phyloP scores from a whole-genome alignment of 2,329 filamentous ascomycete genomes.

The Aureobasidium sp. region DNA sequence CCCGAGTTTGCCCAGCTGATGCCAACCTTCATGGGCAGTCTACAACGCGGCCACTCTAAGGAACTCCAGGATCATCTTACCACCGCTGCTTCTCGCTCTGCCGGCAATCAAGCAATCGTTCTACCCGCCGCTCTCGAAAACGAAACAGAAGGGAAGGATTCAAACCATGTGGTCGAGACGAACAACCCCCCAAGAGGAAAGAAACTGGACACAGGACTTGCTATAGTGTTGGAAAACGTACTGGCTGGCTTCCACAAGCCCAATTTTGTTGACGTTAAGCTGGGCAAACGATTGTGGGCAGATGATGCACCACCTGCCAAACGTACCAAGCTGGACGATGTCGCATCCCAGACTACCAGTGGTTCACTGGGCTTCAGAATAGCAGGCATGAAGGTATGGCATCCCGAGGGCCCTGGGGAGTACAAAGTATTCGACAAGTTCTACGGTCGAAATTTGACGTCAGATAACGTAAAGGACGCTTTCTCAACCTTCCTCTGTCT shows the following conservation, averaged over 20 bases:
- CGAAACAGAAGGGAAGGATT: not conserved
- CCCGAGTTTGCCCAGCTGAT: conserved; percentile 70
- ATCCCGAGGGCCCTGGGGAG: conserved; percentile 18
- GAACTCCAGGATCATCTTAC: conserved; percentile 11
- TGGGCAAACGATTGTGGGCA: conserved; percentile 79
- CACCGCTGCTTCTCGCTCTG: not conserved
- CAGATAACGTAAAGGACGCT: conserved; percentile 46
- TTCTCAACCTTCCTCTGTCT: conserved; percentile 50
- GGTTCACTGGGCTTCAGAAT: conserved; percentile 54
- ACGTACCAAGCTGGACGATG: conserved; percentile 49
- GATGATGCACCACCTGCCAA: conserved; percentile 55
- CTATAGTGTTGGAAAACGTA: conserved; percentile 78
- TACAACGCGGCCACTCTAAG: conserved; percentile 49
- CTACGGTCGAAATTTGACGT: conserved; percentile 52
- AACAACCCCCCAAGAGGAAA: conserved; percentile 39
- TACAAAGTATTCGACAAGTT: conserved; percentile 57
- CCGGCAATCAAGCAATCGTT: conserved; percentile 7
- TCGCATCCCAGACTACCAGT: conserved; percentile 51
- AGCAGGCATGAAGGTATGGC: conserved; percentile 56
- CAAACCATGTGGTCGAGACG: conserved; percentile 12
- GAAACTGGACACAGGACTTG: conserved; percentile 65
- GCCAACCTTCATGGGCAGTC: conserved; percentile 73
- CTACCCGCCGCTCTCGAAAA: conserved; percentile 6
- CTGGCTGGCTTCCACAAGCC: conserved; percentile 71
- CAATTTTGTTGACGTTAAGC: conserved; percentile 89